Evolutionary conservation across 352 stramenopile genomes (phyloP), one percentile per base, ranked within the genome.

Genomic region (Globisporangium takayamanum): DNA sequence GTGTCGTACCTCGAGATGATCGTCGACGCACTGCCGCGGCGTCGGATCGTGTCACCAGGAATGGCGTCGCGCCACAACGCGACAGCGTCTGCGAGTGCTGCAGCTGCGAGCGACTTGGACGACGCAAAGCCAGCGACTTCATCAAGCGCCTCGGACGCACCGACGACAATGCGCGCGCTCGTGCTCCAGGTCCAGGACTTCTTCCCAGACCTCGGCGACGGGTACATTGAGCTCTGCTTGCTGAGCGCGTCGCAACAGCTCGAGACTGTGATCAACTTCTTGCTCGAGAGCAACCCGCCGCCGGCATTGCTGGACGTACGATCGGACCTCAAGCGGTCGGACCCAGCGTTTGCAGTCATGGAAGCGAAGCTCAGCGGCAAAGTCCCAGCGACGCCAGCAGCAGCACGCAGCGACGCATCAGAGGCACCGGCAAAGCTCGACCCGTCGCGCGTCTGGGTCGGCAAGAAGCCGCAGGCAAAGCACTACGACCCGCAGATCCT

Each of bases 1-100:
- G 68, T 87, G 18, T 83, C 72, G 28, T 94, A 94, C 48, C 62
- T 94, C 22, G 74, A 81, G 42, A 81, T 92, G 68, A 72, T 92
- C 39, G 59, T 91, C 5, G 80, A 88, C 30, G 63, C 67, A 2
- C 68, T 94, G 3, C 84, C 84, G 4, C 68, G 72, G 36, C 73
- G 84, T 37, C 68, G 73, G 6, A 55, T 71, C 26, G 33, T 73
- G 25, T 55, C 51, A 0, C 54, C 60, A 20, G 37, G 33, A 3
- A 7, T n/a, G 26, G 57, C 51, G 22, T 54, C 37, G 3, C 39
- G 60, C 16, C 16, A 5, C 42, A 25, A 18, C 16, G 22, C 18
- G 16, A 22, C 2, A 26, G 44, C 46, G 3, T 7, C 33, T 39
- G 33, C 33, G 33, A 39, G 33, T 39, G 33, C 33, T 39, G 33